phyloP scores from a whole-genome alignment of 371 early-diverging fungal genomes.

The Mucor racemosus region DNA sequence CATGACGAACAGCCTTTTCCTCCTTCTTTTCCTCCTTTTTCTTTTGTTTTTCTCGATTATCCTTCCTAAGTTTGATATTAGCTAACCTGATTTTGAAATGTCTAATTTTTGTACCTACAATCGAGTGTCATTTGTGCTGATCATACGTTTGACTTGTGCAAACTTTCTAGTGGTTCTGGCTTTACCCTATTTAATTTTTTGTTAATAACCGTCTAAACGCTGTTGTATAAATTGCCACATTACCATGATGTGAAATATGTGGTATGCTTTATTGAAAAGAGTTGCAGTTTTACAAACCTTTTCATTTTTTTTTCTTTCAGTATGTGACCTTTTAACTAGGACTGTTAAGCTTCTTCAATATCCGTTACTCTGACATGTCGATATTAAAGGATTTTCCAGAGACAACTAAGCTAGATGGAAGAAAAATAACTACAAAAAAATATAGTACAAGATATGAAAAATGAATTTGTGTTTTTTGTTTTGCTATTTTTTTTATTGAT shows the following conservation, averaged over 20 bases:
- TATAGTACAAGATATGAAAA: too few relatives aligned
- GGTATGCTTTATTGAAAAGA: not conserved
- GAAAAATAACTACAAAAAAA: too few relatives aligned
- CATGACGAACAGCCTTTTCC: conserved; percentile 75
- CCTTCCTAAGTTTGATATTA: conserved; percentile 59
- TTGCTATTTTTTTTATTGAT: too few relatives aligned
- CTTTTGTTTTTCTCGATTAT: conserved; percentile 78
- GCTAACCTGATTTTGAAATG: not conserved
- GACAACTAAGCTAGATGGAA: too few relatives aligned
- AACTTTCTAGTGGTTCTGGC: conserved; percentile 93
- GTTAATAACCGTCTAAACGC: not conserved
- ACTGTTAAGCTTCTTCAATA: too few relatives aligned
- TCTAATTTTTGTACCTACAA: conserved; percentile 57
- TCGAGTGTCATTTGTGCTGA: conserved; percentile 88
- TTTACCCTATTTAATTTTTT: conserved; percentile 71
- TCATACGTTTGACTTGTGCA: conserved; percentile 89
- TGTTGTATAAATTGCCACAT: not conserved
- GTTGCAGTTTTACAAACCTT: too few relatives aligned
- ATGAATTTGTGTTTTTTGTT: too few relatives aligned
- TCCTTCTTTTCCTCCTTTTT: conserved; percentile 74
- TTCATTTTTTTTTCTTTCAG: too few relatives aligned
- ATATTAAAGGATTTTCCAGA: too few relatives aligned
- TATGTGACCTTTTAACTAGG: too few relatives aligned
- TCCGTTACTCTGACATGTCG: too few relatives aligned
- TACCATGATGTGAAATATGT: conserved; percentile 3